phyloP scores from a whole-genome alignment of 768 basidiomycete genomes.

The Auriscalpium orientale region DNA sequence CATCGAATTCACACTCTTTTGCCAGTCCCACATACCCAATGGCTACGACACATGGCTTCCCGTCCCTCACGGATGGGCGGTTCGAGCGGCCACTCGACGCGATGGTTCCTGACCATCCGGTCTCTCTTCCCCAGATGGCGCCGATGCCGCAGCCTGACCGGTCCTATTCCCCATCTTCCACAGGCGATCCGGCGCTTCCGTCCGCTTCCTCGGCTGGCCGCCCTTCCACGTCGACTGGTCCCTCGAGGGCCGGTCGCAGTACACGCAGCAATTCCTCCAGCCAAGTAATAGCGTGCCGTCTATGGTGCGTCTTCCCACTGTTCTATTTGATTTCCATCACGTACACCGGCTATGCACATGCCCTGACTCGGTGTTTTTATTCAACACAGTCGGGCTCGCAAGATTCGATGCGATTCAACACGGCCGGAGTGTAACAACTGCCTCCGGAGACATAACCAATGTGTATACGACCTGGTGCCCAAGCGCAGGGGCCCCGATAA shows the following conservation, averaged over 20 bases:
- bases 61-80: not conserved
- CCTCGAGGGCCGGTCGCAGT: constrained; percentile 23
- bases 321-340: constrained; percentile 26
- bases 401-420: constrained; percentile 82
- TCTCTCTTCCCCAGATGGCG: not conserved
- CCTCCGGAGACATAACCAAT: constrained; percentile 65
- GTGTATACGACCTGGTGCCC: constrained; percentile 73
- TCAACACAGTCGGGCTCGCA: constrained; percentile 60
- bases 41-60: not conserved
- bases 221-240: constrained; percentile 10
- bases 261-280: constrained; percentile 52
- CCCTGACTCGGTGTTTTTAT: constrained; percentile 11
- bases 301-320: constrained; percentile 54
- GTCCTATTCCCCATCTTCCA: not conserved
- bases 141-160: not conserved
- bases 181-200: not conserved
- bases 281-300: constrained; percentile 77
- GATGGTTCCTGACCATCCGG: not conserved
- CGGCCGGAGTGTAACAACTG: constrained; percentile 80
- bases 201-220: constrained; percentile 6
- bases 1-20: not conserved
- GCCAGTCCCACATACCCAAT: not conserved
- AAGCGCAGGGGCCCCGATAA: constrained; percentile 84
- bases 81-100: not conserved
- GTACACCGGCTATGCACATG: constrained; percentile 9